Evolutionary conservation across 108 stramenopile species (phyloP).

Genomic region (Chaetoceros muelleri): DNA sequence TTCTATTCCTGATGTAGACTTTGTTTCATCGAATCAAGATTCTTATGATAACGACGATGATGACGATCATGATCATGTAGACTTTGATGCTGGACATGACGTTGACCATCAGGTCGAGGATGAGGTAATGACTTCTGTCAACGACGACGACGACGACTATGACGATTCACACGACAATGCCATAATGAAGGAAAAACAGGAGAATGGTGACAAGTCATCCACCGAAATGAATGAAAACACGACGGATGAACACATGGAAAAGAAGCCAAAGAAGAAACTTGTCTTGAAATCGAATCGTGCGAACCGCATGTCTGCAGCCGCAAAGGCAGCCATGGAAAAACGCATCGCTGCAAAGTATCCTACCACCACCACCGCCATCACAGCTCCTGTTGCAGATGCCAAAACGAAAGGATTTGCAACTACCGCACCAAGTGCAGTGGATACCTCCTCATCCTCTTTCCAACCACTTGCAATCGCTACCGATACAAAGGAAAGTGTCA

Average conservation of each 20-base stretch:
- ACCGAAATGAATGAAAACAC: conserved; percentile 13
- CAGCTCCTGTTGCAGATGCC: background rate
- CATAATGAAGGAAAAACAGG: background rate
- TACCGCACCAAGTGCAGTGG: conserved; percentile 21
- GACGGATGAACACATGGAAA: conserved; percentile 7
- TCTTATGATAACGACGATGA: conserved; percentile 12
- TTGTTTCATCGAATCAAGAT: too few species aligned
- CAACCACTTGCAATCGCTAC: conserved; percentile 42
- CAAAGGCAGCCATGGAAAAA: conserved; percentile 3
- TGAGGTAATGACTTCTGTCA: conserved; percentile 3
- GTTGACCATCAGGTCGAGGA: conserved; percentile 5
- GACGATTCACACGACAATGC: conserved; percentile 5
- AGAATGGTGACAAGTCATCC: background rate
- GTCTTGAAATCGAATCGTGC: background rate
- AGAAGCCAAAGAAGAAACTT: background rate
- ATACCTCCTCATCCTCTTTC: conserved; percentile 38
- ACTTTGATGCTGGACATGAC: conserved; percentile 12
- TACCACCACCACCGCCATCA: too few species aligned
- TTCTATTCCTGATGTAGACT: conserved; percentile 5
- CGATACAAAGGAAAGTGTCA: conserved; percentile 11
- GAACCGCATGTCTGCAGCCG: background rate
- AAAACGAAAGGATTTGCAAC: conserved; percentile 2
- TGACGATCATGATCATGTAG: conserved; percentile 21
- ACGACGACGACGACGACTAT: conserved; percentile 19
- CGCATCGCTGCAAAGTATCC: background rate